These are phyloP conservation scores for Phaeolepiota aurea DNA, from an alignment of 768 basidiomycete species.

Conservation along the genomic window DNA sequence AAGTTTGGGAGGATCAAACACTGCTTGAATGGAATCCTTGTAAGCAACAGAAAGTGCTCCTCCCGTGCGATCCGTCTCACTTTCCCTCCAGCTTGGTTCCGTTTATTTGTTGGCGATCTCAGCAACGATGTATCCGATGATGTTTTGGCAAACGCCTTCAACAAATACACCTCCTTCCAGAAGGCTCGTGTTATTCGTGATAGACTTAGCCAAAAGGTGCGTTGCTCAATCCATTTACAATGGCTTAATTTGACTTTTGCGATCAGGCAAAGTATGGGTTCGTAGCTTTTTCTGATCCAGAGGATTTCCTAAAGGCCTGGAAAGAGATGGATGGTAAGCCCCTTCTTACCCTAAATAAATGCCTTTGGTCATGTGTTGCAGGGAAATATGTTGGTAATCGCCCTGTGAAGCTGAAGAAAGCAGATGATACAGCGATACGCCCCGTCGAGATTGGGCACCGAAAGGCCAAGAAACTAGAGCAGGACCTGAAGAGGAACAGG, in stretches of 20 bases:
- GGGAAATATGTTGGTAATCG: conserved; percentile 99
- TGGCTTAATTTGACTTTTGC: conserved; percentile 3
- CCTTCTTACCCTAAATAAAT: too few species aligned
- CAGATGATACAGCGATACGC: conserved; percentile 76
- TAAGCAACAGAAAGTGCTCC: too few species aligned
- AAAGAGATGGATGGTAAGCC: conserved; percentile 96
- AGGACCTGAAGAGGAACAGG: conserved; percentile 86
- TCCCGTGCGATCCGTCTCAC: too few species aligned
- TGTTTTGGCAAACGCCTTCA: conserved; percentile 87
- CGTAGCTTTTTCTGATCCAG: conserved; percentile 95
- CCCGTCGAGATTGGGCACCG: conserved; percentile 91
- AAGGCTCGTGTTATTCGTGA: conserved; percentile 96
- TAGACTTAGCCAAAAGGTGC: conserved; percentile 85
- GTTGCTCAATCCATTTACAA: conserved; percentile 4
- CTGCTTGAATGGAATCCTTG: conserved; percentile 96
- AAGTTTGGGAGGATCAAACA: conserved; percentile 98
- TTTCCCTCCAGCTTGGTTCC: conserved; percentile 75
- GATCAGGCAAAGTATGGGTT: conserved; percentile 91
- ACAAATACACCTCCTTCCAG: conserved; percentile 86
- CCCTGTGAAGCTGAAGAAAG: conserved; percentile 94
- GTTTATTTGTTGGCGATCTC: conserved; percentile 94
- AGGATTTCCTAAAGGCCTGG: conserved; percentile 97
- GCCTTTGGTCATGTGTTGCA: conserved; percentile 7
- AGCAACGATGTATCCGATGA: conserved; percentile 98
- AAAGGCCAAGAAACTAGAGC: conserved; percentile 87